A percentile compares a stretch with the other conserved stretches of the same genome.
phyloP scores from a whole-genome alignment of 768 basidiomycete species.

The Mycena belliarum region DNA sequence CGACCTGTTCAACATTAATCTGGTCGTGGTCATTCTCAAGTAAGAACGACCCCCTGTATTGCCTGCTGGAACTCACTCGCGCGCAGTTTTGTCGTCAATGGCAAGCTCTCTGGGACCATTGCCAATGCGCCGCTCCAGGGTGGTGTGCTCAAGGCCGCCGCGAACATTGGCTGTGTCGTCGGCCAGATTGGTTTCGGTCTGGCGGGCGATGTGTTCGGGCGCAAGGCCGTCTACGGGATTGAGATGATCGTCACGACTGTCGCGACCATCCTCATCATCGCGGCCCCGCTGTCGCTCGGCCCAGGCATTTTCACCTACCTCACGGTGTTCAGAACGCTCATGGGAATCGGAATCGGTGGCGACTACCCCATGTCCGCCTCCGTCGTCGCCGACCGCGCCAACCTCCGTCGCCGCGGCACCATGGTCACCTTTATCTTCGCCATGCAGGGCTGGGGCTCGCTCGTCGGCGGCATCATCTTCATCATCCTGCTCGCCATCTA shows the following conservation, averaged over 20 bases:
- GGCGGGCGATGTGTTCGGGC: constrained; percentile 15
- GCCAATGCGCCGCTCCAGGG: constrained; percentile 14
- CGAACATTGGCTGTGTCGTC: constrained; percentile 16
- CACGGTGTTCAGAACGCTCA: constrained; percentile 5
- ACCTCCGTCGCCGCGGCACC: constrained; percentile 19
- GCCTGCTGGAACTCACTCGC: background rate
- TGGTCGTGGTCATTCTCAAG: constrained; percentile 18
- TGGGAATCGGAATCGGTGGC: constrained; percentile 16
- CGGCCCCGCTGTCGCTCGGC: constrained; percentile 9
- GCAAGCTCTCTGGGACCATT: constrained; percentile 14
- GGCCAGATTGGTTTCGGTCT: constrained; percentile 14
- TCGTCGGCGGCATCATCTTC: constrained; percentile 14
- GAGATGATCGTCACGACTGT: constrained; percentile 14
- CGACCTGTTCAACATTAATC: constrained; percentile 18
- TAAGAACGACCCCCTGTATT: background rate
- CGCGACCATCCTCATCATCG: constrained; percentile 12
- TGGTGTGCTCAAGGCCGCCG: constrained; percentile 16
- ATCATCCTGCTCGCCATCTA: constrained; percentile 14
- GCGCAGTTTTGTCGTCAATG: constrained; percentile 8
- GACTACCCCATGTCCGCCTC: constrained; percentile 21
- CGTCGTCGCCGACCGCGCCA: constrained; percentile 19
- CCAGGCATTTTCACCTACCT: constrained; percentile 10
- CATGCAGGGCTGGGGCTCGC: constrained; percentile 18
- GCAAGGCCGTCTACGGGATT: constrained; percentile 12
- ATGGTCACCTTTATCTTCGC: constrained; percentile 21